phyloP scores from a whole-genome alignment of 306 rosid species.

The Benincasa hispida region DNA sequence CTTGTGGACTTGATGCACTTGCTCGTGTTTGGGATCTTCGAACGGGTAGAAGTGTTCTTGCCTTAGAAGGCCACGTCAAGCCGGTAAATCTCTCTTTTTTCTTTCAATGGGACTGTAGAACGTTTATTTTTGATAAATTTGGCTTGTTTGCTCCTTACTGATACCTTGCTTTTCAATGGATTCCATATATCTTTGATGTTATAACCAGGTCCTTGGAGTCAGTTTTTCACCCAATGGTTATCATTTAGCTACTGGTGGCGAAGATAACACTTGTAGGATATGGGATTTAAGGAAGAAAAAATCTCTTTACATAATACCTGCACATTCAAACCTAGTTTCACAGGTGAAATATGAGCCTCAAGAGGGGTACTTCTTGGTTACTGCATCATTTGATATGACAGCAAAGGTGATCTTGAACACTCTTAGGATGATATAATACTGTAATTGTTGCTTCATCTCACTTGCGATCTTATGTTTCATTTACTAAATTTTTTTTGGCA shows the following conservation, averaged over 20 bases:
- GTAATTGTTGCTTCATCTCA: background rate
- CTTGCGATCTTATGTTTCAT: background rate
- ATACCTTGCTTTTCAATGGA: background rate
- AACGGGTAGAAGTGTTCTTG: constrained; percentile 83
- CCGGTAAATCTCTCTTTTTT: constrained; percentile 35
- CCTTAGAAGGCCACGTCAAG: constrained; percentile 92
- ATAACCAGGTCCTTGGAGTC: constrained; percentile 64
- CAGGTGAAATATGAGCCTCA: constrained; percentile 92
- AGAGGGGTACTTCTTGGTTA: constrained; percentile 89
- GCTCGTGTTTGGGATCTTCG: constrained; percentile 97
- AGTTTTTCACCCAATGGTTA: constrained; percentile 86
- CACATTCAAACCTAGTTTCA: constrained; percentile 82
- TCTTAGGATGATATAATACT: background rate
- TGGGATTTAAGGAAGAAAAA: constrained; percentile 93
- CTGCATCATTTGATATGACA: constrained; percentile 88
- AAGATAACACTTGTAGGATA: constrained; percentile 81
- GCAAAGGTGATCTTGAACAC: constrained; percentile 50
- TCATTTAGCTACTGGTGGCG: constrained; percentile 85
- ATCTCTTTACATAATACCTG: constrained; percentile 78
- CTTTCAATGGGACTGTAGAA: background rate
- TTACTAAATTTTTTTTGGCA: constrained; percentile 12
- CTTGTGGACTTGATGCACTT: constrained; percentile 83
- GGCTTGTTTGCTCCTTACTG: background rate
- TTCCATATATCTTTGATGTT: background rate
- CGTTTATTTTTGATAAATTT: background rate